Evolutionary conservation across 495 filamentous ascomycete species (phyloP), one percentile per base, ranked within the genome.

Genomic region (Daldinia bambusicola): DNA sequence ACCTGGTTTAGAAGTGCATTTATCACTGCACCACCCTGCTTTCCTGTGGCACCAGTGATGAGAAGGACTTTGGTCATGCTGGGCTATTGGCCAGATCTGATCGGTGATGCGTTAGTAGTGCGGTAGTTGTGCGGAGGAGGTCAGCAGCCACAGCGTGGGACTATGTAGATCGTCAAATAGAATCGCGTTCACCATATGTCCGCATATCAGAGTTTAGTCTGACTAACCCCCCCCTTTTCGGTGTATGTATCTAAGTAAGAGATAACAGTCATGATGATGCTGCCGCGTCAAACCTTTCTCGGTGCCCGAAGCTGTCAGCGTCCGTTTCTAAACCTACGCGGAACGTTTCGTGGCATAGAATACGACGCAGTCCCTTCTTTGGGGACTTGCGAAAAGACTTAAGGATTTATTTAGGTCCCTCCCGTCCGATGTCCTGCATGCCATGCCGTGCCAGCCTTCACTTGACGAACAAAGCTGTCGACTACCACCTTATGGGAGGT

Each of bases 1-100:
- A 55, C 55, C n/a, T 26, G 68, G 31, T 61, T 67, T 6, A 90
- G 76, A 55, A 92, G 84, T 51, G 80, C 84, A 20, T 84, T 78
- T 69, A 92, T 83, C 53, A 90, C 77, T 31, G 87, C 80, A 40
- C 88, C 84, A 37, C 91, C 90, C 74, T 92, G 91, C 55, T 88
- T 88, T 75, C 89, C 89, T 0, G 89, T 92, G n/a, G 88, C 90
- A 16, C 90, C 90, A 53, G 87, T 89, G 62, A 92, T 75, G 55
- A 92, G 85, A 55, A 91, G 74, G n/a, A 80, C 65, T 73, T 78
- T 77, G 34, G 75, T 20, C 79, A 81, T 79, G 57, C 50, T 68
- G 59, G 41, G 16, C 66, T 36, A 43, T 36, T 55, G 63, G 30
- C 14, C 8, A 36, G 12, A 40, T 60, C 30, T 16, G 60, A 18